Percentiles rank a stretch among this genome's conserved stretches.
Conservation (phyloP, 1,139 yeast genomes). For the Saccharomyces hybrid region DNA sequence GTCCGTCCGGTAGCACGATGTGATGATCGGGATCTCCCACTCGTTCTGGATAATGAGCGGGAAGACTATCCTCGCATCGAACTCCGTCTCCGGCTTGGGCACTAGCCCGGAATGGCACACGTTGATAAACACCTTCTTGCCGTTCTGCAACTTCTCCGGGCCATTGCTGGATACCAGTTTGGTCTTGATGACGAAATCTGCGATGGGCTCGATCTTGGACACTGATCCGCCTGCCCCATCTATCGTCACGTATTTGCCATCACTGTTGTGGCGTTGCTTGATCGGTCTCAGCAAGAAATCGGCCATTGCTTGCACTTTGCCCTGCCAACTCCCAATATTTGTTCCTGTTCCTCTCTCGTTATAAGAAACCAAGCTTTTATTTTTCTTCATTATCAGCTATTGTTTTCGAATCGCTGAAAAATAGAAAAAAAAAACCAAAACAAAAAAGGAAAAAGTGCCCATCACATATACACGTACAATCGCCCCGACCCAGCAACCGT, state of each 20-base stretch:
- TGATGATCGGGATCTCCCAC: constrained; percentile 80
- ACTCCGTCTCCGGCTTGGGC: constrained; percentile 49
- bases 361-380: not conserved
- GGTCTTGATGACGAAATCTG: not conserved
- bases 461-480: not conserved
- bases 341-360: not conserved
- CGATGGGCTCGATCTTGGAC: not conserved
- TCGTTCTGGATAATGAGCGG: constrained; percentile 60
- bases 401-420: not conserved
- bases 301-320: not conserved
- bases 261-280: not conserved
- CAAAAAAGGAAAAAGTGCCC: not conserved
- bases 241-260: not conserved
- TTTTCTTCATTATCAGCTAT: not conserved
- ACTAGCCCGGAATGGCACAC: constrained; percentile 59
- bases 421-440: not conserved
- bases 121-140: constrained; percentile 70
- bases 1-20: constrained; percentile 47
- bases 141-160: constrained; percentile 13
- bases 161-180: not conserved
- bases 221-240: not conserved
- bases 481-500: not conserved
- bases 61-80: constrained; percentile 51
- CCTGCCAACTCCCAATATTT: not conserved
- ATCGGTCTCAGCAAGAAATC: constrained; percentile 4